Evolutionary conservation across 768 basidiomycete genomes (phyloP).

Genomic region (Lactifluus subvellereus): DNA sequence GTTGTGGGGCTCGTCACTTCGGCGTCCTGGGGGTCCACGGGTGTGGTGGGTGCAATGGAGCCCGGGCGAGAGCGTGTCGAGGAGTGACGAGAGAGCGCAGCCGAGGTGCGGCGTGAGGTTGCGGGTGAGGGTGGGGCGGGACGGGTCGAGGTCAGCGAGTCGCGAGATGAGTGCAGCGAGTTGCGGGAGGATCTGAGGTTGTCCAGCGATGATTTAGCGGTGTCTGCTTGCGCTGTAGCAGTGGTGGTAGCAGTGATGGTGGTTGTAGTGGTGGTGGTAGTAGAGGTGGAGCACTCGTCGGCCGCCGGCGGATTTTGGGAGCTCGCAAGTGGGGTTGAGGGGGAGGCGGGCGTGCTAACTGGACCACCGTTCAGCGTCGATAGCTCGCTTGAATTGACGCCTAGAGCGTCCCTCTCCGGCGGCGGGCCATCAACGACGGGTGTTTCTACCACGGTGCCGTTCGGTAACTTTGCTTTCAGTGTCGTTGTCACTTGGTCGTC

Average conservation of each 20-base stretch:
- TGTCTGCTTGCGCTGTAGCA: slow-evolving; percentile 6
- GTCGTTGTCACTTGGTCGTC: background rate
- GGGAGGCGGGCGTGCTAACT: background rate
- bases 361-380: background rate
- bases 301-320: slow-evolving; percentile 5
- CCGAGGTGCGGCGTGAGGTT: slow-evolving; percentile 41
- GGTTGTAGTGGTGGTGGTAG: background rate
- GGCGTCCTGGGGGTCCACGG: slow-evolving; percentile 5
- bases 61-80: slow-evolving; percentile 36
- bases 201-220: slow-evolving; percentile 14
- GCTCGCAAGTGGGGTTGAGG: slow-evolving; percentile 12
- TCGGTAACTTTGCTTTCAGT: background rate
- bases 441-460: background rate
- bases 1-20: slow-evolving; percentile 14
- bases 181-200: slow-evolving; percentile 31
- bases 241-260: background rate
- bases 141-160: slow-evolving; percentile 42
- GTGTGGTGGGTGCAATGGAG: slow-evolving; percentile 31
- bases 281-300: background rate
- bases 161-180: slow-evolving; percentile 32
- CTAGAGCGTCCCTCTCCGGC: background rate
- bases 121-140: slow-evolving; percentile 60
- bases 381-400: background rate
- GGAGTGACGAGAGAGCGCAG: slow-evolving; percentile 34
- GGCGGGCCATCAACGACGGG: background rate